phyloP scores from a whole-genome alignment of 2,329 filamentous ascomycete genomes.

The Aspergillus fischeri region DNA sequence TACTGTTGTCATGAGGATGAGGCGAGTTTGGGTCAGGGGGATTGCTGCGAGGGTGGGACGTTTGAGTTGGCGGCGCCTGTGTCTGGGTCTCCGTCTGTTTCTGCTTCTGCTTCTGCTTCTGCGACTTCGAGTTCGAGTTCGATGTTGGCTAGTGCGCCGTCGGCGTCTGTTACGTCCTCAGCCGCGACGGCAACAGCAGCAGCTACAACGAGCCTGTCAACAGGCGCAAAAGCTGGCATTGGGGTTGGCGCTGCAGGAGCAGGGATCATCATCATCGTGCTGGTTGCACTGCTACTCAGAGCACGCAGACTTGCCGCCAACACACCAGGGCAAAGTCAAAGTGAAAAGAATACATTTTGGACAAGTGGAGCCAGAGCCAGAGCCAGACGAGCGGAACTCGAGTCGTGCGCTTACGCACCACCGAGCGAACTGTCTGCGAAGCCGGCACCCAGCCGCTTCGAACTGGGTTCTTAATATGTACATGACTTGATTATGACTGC shows the following conservation, averaged over 20 bases:
- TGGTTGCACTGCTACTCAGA: not conserved
- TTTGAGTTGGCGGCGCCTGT: not conserved
- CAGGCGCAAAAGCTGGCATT: constrained; percentile 9
- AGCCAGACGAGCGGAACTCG: not conserved
- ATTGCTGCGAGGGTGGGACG: not conserved
- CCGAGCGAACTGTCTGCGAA: not conserved
- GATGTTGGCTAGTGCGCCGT: not conserved
- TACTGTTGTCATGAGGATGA: not conserved
- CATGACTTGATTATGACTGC: not conserved
- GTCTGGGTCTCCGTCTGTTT: too few species aligned
- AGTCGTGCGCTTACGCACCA: not conserved
- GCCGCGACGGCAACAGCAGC: too few species aligned
- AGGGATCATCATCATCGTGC: constrained; percentile 4
- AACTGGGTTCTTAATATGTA: not conserved
- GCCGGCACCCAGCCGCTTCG: not conserved
- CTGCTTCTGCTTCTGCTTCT: not conserved
- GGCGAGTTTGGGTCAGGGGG: not conserved
- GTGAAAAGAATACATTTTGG: not conserved
- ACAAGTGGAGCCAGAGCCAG: not conserved
- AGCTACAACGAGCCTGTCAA: not conserved
- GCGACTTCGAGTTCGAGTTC: not conserved
- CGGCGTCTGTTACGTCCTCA: not conserved
- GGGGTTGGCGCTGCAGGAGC: constrained; percentile 3
- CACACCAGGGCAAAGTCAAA: not conserved
- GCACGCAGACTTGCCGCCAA: not conserved